A percentile compares a stretch with the other conserved stretches of the same genome.
phyloP scores from a whole-genome alignment of 305 asterid species.

The Fraxinus sp. region DNA sequence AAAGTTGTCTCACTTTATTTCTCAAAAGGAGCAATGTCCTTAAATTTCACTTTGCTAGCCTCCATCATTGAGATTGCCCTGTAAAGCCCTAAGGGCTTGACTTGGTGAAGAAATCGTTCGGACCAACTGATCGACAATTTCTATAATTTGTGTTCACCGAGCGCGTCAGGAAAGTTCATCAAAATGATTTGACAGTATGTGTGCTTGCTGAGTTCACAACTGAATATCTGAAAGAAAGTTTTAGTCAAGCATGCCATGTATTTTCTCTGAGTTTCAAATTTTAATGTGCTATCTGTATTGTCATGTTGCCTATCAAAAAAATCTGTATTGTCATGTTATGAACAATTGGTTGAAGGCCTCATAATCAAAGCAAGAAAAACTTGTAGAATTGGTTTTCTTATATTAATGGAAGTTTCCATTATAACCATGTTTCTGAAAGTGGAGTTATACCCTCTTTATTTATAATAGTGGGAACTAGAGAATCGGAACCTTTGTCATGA shows the following conservation, averaged over 20 bases:
- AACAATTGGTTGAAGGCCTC: neutral
- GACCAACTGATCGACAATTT: neutral
- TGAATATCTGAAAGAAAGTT: neutral
- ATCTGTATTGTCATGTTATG: neutral
- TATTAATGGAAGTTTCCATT: neutral
- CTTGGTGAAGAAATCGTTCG: neutral
- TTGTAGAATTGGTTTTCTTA: neutral
- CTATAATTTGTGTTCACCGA: neutral
- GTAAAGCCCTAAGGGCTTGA: neutral
- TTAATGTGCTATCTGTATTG: neutral
- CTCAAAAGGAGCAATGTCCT: neutral
- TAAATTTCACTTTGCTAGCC: neutral
- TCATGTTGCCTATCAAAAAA: neutral
- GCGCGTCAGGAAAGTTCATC: neutral
- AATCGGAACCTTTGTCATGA: neutral
- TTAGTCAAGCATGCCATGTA: neutral
- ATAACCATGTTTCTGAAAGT: conserved; percentile 1
- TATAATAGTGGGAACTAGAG: neutral
- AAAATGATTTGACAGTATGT: neutral
- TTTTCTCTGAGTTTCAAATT: neutral
- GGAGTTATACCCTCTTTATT: neutral
- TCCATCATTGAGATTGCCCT: neutral
- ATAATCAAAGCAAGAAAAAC: neutral
- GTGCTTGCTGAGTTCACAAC: neutral
- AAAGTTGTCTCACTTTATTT: neutral